phyloP scores from a whole-genome alignment of 331 rosid genomes.

The Ulmus americana region DNA sequence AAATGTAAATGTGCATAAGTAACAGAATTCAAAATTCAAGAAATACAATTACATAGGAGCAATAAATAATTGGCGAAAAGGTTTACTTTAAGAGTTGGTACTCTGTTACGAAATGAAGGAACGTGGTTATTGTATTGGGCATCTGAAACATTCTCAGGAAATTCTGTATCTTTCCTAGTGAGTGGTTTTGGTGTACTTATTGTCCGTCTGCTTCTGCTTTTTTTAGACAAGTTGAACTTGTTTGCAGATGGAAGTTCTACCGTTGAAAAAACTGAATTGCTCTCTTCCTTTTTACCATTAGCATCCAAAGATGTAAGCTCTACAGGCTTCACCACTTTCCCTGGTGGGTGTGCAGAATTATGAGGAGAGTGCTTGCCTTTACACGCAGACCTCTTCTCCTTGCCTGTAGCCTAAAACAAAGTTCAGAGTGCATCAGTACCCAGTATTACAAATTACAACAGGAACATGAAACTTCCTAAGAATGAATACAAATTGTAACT shows the following conservation, averaged over 20 bases:
- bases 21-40: constrained; percentile 19
- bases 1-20: constrained; percentile 2
- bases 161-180: constrained; percentile 30
- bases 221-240: constrained; percentile 38
- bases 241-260: constrained; percentile 40
- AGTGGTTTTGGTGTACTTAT: constrained; percentile 44
- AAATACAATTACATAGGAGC: constrained; percentile 17
- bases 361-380: constrained; percentile 70
- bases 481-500: constrained; percentile 7
- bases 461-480: constrained; percentile 5
- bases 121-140: constrained; percentile 32
- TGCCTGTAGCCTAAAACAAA: constrained; percentile 48
- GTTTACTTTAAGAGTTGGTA: constrained; percentile 46
- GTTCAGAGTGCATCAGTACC: constrained; percentile 16
- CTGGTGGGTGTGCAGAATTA: constrained; percentile 34
- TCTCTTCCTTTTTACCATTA: constrained; percentile 40
- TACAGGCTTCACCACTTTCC: constrained; percentile 40
- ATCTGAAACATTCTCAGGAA: constrained; percentile 30
- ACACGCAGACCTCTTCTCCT: constrained; percentile 43
- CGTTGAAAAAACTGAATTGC: constrained; percentile 37
- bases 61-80: constrained; percentile 15
- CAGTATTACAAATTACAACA: constrained; percentile 17
- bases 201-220: constrained; percentile 51
- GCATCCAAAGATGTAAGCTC: constrained; percentile 39
- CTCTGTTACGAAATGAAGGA: constrained; percentile 27